Conservation (phyloP, 139 green algal genomes). For the Astrephomene gubernaculifera region DNA sequence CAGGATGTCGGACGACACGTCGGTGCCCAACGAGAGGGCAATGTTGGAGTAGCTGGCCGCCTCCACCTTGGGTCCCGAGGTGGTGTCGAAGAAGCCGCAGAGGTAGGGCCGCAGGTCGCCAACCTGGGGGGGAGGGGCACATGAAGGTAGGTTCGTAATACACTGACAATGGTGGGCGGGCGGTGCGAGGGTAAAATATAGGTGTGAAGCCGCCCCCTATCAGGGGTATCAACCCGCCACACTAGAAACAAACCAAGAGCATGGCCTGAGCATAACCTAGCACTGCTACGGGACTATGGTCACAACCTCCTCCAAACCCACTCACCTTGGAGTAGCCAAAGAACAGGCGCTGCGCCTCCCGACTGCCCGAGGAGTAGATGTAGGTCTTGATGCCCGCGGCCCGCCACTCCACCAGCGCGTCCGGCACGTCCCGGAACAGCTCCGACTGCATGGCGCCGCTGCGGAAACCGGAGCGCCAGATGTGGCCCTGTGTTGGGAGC, state of each 20-base stretch:
- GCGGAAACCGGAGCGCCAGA: slow-evolving; percentile 85
- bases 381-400: slow-evolving; percentile 87
- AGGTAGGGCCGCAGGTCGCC: slow-evolving; percentile 92
- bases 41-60: slow-evolving; percentile 87
- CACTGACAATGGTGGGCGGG: too few species aligned
- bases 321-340: slow-evolving; percentile 62
- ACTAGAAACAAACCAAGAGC: too few species aligned
- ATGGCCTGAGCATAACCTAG: too few species aligned
- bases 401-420: slow-evolving; percentile 80
- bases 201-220: too few species aligned
- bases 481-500: slow-evolving; percentile 59
- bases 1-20: slow-evolving; percentile 72
- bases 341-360: slow-evolving; percentile 75
- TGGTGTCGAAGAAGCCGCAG: slow-evolving; percentile 96
- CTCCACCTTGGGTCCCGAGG: slow-evolving; percentile 79
- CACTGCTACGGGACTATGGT: too few species aligned
- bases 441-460: slow-evolving; percentile 77
- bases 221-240: too few species aligned
- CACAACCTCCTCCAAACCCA: too few species aligned
- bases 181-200: too few species aligned
- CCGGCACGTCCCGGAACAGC: slow-evolving; percentile 88
- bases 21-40: slow-evolving; percentile 79
- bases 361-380: slow-evolving; percentile 93
- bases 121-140: slow-evolving; percentile 49
- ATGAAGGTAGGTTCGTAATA: too few species aligned